A percentile compares a stretch with the other conserved stretches of the same genome.
phyloP scores from a whole-genome alignment of 1,284 basidiomycete species.

The Puccinia coronata region DNA sequence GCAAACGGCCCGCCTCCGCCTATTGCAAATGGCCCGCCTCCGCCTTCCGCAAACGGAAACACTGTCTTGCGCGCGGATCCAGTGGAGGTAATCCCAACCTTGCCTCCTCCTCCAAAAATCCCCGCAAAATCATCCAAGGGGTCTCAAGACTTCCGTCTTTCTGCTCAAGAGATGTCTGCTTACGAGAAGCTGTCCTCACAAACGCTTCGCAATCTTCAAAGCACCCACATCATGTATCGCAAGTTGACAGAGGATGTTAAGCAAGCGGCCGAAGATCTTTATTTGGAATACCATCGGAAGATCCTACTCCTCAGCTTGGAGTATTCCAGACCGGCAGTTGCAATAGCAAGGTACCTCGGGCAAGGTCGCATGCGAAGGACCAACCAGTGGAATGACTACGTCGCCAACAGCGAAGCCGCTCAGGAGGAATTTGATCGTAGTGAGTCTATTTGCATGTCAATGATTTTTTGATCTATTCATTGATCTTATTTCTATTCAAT shows the following conservation, averaged over 20 bases:
- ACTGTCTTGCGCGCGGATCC: too few species aligned
- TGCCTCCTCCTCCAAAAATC: too few species aligned
- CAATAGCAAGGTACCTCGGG: not conserved
- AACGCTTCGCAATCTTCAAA: not conserved
- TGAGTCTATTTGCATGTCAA: not conserved
- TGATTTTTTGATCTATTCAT: not conserved
- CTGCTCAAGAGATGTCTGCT: not conserved
- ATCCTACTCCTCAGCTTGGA: not conserved
- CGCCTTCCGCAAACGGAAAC: too few species aligned
- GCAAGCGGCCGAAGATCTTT: not conserved
- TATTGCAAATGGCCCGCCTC: too few species aligned
- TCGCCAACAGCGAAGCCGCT: not conserved
- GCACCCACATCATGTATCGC: not conserved
- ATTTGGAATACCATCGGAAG: not conserved
- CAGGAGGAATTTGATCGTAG: not conserved
- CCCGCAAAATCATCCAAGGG: not conserved
- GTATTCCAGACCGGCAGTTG: not conserved
- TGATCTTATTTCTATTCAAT: not conserved
- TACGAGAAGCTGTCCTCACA: not conserved
- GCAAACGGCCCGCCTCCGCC: too few species aligned
- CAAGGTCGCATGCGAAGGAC: not conserved
- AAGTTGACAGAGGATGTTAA: not conserved
- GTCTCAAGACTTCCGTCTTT: not conserved
- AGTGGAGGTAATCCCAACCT: too few species aligned
- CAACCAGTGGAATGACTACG: not conserved